Base-by-base conservation (phyloP, 2,329 filamentous ascomycete species). In the Xylaria sp. region DNA sequence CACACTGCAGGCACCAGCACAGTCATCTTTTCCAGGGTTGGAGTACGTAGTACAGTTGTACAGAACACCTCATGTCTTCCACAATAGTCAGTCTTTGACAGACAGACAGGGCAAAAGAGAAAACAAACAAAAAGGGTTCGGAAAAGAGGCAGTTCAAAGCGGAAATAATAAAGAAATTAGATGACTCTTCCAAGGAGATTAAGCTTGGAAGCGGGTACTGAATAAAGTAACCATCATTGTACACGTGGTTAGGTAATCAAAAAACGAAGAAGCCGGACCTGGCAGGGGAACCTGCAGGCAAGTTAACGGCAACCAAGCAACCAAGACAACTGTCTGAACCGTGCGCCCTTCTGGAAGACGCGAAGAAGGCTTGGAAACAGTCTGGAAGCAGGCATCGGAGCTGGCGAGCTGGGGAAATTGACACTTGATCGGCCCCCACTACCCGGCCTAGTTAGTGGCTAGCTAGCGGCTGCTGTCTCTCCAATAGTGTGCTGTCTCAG, bases 341-440 rank as follows among this genome's bases (percentile, higher is more conserved):
- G 73, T 77, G 74, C 75, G 40, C 67, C 72, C 68, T 77, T 77
- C 74, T 75, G 69, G 74, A 77, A 77, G 72, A 51, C 74, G 72
- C 73, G 69, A 75, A 76, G 75, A 77, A 76, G 72, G 67, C 58
- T 65, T 67, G 63, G 42, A 46, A 46, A 40, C 38, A 40, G 5
- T 40, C 38, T 40, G 38, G 65, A 62, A 66, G 33, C 51, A 36
- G 49, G 54, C 49, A 51, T 44, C n/a, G 48, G 56, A 51, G 31
- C 60, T 59, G 51, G 63, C 57, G 44, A 31, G 58, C 57, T 66
- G 68, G 69, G 59, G 66, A 48, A 60, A 44, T 67, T 67, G 44
- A 60, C 69, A 31, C 51, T 63, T 54, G 49, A 56, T 36, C 58
- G 36, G 48, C 57, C 60, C 59, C 63, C 66, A 61, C 56, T 69